These are phyloP conservation scores for Fusarium sp. DNA, from an alignment of 2,329 filamentous ascomycete genomes.

Conservation along the genomic window DNA sequence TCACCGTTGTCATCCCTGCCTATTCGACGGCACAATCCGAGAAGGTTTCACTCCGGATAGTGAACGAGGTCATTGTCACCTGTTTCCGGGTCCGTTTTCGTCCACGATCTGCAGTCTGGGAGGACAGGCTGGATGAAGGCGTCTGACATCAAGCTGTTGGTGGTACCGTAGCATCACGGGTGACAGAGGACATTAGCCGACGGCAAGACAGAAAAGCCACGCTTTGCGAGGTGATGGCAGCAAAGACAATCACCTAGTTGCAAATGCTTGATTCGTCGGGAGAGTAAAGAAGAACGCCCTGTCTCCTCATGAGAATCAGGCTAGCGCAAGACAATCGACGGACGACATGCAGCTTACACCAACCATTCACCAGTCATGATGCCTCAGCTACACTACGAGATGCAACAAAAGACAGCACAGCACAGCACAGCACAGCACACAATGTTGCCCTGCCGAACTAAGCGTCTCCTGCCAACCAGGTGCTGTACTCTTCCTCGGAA, in stretches of 20 bases:
- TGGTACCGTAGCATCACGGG: not conserved
- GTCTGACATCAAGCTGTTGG: not conserved
- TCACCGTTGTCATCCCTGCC: not conserved
- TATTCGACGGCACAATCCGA: constrained; percentile 4
- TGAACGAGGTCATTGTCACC: constrained; percentile 1
- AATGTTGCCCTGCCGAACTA: constrained; percentile 1
- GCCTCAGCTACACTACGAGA: not conserved
- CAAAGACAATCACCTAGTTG: constrained; percentile 3
- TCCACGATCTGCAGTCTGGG: not conserved
- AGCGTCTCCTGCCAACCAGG: not conserved
- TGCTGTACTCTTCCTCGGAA: not conserved
- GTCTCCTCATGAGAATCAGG: constrained; percentile 9
- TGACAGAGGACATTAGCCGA: not conserved
- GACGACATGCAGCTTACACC: constrained; percentile 18
- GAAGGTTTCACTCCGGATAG: not conserved
- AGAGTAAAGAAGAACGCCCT: not conserved
- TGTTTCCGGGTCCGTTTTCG: constrained; percentile 1
- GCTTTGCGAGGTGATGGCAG: not conserved
- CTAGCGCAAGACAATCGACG: constrained; percentile 3
- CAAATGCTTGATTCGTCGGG: constrained; percentile 23
- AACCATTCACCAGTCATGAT: not conserved
- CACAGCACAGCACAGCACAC: not conserved
- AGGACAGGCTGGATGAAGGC: not conserved
- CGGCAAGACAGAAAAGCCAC: not conserved
- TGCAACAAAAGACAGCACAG: not conserved